phyloP scores from a whole-genome alignment of 2,329 filamentous ascomycete genomes.

The Chaetomiaceae sp. region DNA sequence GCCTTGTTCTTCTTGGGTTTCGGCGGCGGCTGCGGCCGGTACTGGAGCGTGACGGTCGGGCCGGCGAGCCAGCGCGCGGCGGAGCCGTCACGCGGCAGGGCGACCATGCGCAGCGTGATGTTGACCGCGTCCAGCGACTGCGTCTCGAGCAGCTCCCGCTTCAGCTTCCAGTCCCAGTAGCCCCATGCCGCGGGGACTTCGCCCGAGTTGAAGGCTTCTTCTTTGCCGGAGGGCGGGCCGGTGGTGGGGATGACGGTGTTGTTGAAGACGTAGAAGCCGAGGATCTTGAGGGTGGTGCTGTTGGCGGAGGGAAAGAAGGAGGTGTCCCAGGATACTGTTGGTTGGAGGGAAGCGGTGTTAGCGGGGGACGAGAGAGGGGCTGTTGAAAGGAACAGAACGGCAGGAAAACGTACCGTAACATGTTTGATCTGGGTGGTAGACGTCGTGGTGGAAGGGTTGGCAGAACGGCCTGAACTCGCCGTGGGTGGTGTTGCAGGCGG shows the following conservation, averaged over 20 bases:
- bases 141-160: conserved; percentile 2
- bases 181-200: conserved; percentile 39
- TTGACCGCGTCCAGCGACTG: conserved; percentile 30
- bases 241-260: not conserved
- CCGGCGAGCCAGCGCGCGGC: conserved; percentile 25
- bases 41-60: conserved; percentile 38
- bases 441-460: conserved; percentile 38
- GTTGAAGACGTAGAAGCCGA: conserved; percentile 32
- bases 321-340: conserved; percentile 55
- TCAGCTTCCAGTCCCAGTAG: conserved; percentile 42
- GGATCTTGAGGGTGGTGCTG: conserved; percentile 34
- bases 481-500: conserved; percentile 43
- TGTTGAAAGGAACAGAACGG: not conserved
- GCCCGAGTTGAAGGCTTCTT: conserved; percentile 29
- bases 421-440: conserved; percentile 38
- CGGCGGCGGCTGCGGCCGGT: conserved; percentile 22
- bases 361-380: not conserved
- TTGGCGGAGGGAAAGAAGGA: conserved; percentile 41
- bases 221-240: conserved; percentile 6
- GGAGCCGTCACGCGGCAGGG: conserved; percentile 26
- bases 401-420: conserved; percentile 45
- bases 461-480: conserved; percentile 47
- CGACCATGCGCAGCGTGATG: conserved; percentile 42
- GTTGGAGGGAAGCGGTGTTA: not conserved
- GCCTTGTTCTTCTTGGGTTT: conserved; percentile 27